Base-by-base conservation (phyloP, 441 rosid genomes). In the Erysimum cheiri region DNA sequence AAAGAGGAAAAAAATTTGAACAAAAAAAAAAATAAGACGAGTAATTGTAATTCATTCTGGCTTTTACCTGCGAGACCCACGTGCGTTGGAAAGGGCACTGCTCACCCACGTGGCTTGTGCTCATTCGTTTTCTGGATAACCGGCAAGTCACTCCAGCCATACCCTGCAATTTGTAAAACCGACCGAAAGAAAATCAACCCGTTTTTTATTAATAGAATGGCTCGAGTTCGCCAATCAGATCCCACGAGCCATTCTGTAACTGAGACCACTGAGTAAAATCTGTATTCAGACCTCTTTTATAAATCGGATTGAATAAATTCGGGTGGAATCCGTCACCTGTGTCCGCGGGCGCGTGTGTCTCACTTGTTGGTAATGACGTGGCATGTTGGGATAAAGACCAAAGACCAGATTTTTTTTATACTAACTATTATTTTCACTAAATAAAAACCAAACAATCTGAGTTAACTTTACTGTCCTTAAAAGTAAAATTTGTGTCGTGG, bases 191-290 rank as follows among this genome's bases (percentile, higher is more conserved):
- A 32, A 28, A 50, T 76, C 22, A 62, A 74, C 11, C 11, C 8
- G 41, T 57, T 72, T n/a, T n/a, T n/a, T n/a, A n/a, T 73, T 43
- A 32, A 65, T 55, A 35, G 57, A 48, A 10, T 64, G 76, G 68
- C 75, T 78, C 66, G 68, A 64, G 72, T 80, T 81, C 81, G 19
- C 76, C 78, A 81, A 76, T 71, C 56, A 72, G 19, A 48, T 57
- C 43, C 6, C 44, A 14, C 12, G 48, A 55, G 63, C 49, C 62
- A 59, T 58, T 31, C 29, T 19, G 35, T 64, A 37, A 58, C 41
- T 44, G n/a, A n/a, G 68, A 65, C 59, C 60, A 19, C 19, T 33
- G 7, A 3, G 9, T 39, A n/a, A 19, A 9, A 35, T 31, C 6
- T 37, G 14, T 29, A 24, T 19, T 6, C 50, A 22, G 19, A 49